phyloP scores from a whole-genome alignment of 2,329 filamentous ascomycete genomes.

The Passalora sequoiae region DNA sequence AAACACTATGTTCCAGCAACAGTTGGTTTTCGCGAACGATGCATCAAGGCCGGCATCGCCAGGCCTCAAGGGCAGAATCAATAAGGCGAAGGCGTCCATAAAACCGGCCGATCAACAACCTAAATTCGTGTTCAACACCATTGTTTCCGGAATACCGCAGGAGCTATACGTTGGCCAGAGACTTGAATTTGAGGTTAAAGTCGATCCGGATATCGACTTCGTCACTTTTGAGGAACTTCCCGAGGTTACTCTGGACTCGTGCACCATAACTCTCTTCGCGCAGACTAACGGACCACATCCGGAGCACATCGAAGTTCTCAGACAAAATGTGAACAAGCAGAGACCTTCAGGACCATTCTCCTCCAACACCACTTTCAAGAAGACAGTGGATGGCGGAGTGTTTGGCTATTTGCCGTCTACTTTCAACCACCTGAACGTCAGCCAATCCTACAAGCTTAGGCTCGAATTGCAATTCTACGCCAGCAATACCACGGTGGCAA shows the following conservation, averaged over 20 bases:
- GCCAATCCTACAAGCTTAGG: constrained; percentile 13
- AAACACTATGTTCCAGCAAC: constrained; percentile 5
- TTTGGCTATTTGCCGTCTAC: constrained; percentile 13
- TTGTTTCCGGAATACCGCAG: not conserved
- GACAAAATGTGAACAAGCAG: constrained; percentile 8
- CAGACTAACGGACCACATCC: constrained; percentile 14
- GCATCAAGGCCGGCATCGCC: not conserved
- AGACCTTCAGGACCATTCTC: constrained; percentile 12
- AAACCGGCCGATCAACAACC: not conserved
- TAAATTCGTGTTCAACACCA: constrained; percentile 3
- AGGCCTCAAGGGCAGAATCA: constrained; percentile 1
- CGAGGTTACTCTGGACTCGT: constrained; percentile 14
- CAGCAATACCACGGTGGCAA: constrained; percentile 1
- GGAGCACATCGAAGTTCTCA: constrained; percentile 9
- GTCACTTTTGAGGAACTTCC: not conserved
- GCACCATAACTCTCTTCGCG: constrained; percentile 14
- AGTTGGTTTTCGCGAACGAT: not conserved
- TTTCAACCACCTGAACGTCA: constrained; percentile 9
- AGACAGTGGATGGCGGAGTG: constrained; percentile 11
- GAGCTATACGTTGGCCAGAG: constrained; percentile 5
- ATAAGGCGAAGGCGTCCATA: not conserved
- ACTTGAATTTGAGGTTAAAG: constrained; percentile 3
- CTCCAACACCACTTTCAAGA: constrained; percentile 6
- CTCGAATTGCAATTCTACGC: constrained; percentile 15
- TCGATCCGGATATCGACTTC: not conserved